Percentiles rank a stretch among this genome's conserved stretches.
Evolutionary conservation across 1,139 yeast species (phyloP).

Genomic region (Lodderomyces margitis): DNA sequence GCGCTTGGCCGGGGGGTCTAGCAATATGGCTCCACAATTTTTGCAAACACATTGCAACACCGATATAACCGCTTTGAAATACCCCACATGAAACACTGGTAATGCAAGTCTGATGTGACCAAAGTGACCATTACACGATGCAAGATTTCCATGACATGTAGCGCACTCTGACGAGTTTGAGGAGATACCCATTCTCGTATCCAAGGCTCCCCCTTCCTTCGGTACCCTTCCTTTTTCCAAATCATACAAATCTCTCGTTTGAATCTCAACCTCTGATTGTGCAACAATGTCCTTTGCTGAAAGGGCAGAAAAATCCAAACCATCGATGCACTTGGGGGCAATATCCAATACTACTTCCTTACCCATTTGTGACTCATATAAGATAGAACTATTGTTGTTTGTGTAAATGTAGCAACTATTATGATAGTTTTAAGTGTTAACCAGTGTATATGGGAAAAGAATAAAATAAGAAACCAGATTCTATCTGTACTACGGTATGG

Average conservation of each 20-base stretch:
- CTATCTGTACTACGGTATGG: too few species aligned
- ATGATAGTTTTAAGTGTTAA: too few species aligned
- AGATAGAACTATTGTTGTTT: too few species aligned
- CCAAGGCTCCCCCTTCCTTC: constrained; percentile 82
- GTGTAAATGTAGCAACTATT: too few species aligned
- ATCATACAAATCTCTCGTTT: constrained; percentile 89
- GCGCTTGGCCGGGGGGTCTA: constrained; percentile 72
- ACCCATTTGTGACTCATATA: too few species aligned
- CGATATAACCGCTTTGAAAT: constrained; percentile 86
- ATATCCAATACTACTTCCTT: constrained; percentile 76
- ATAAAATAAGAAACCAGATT: too few species aligned
- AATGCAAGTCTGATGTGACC: constrained; percentile 91
- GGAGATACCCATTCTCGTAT: constrained; percentile 91
- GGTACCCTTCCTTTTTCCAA: constrained; percentile 80
- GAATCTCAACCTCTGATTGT: constrained; percentile 91
- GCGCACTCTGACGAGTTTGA: constrained; percentile 79
- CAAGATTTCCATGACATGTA: constrained; percentile 90
- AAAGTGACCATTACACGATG: constrained; percentile 97
- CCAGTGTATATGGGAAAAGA: too few species aligned
- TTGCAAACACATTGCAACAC: constrained; percentile 92
- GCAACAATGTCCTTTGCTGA: constrained; percentile 89
- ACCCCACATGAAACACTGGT: constrained; percentile 97
- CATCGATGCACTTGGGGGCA: constrained; percentile 87
- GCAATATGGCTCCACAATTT: constrained; percentile 73
- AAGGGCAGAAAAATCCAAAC: constrained; percentile 88